These are phyloP conservation scores for Selaginella moellendorffii DNA, from an alignment of 75 land plant genomes.

Conservation along the genomic window DNA sequence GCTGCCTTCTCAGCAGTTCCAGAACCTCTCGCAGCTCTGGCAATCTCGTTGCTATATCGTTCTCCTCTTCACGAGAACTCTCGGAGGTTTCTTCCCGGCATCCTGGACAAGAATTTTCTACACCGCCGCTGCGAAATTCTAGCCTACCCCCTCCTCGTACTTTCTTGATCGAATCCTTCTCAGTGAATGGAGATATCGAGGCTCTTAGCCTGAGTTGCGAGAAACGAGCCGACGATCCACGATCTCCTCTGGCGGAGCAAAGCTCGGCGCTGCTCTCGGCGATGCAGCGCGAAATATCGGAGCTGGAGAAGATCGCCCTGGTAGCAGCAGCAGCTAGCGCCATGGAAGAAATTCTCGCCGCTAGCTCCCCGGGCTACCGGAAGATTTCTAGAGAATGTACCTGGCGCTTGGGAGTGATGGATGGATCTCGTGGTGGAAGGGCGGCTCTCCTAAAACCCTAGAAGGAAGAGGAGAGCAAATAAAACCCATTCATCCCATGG, in stretches of 20 bases:
- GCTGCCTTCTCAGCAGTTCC: constrained; percentile 29
- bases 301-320: not conserved
- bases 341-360: not conserved
- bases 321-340: not conserved
- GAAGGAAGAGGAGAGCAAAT: no score
- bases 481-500: no score
- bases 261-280: no score
- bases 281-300: no score
- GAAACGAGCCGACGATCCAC: no score
- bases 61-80: constrained; percentile 8
- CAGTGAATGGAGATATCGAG: constrained; percentile 61
- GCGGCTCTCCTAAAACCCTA: not conserved
- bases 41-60: constrained; percentile 65
- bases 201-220: not conserved
- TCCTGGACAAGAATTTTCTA: not conserved
- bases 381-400: no score
- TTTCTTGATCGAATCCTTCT: constrained; percentile 38
- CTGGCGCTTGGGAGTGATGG: no score
- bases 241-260: no score
- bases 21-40: constrained; percentile 72
- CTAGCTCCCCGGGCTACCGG: not conserved
- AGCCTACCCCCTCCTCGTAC: constrained; percentile 34
- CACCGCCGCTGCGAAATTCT: not conserved
- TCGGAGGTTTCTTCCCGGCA: constrained; percentile 6
- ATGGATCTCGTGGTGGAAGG: no score